Evolutionary conservation across 192 early-diverging fungal species (phyloP), one percentile per base, ranked within the genome.

Genomic region (Rhizophagus sp.): DNA sequence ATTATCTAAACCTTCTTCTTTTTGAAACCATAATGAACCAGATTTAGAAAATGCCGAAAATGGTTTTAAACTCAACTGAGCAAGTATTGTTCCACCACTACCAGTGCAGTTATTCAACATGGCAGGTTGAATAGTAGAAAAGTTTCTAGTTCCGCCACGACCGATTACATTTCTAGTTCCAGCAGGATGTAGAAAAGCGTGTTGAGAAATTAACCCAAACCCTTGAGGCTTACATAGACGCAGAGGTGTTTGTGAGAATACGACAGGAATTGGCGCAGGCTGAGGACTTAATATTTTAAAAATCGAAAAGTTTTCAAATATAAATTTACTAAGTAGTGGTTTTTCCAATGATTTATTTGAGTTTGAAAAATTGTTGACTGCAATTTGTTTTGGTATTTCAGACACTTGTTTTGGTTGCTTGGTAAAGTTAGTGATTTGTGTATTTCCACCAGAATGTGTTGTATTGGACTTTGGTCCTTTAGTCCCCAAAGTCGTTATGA

Each of bases 381-480:
- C 3, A 49, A 49, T 25, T 15, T 25, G 70, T 12, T 72, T 72
- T 49, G 41, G 69, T 44, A 47, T 19, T 24, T 72, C 70, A 47
- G 70, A 41, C 2, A 44, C 19, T 49, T 49, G 70, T 7, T 41
- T 41, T 41, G 39, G 7, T 72, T 72, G 70, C 1, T 44, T 49
- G 9, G 41, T 72, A 15, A n/a, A 72, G 44, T 24, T 12, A 15
- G 70, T 27, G 12, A 69, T 15, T 36, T 69, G 34, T 6, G 34
- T 41, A 36, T 13, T 7, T 39, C 67, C 27, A 30, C n/a, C 11
- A 4, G 41, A 22, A 25, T 49, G 19, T 22, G 22, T 24, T 22
- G 70, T 49, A n/a, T 24, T 72, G 25, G 67, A 69, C 33, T 69
- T 69, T 69, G 13, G 67, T 19, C 67, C 67, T 49, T 27, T 72